These are phyloP conservation scores for Globisporangium barbulae DNA, from an alignment of 352 stramenopile genomes.

Conservation along the genomic window DNA sequence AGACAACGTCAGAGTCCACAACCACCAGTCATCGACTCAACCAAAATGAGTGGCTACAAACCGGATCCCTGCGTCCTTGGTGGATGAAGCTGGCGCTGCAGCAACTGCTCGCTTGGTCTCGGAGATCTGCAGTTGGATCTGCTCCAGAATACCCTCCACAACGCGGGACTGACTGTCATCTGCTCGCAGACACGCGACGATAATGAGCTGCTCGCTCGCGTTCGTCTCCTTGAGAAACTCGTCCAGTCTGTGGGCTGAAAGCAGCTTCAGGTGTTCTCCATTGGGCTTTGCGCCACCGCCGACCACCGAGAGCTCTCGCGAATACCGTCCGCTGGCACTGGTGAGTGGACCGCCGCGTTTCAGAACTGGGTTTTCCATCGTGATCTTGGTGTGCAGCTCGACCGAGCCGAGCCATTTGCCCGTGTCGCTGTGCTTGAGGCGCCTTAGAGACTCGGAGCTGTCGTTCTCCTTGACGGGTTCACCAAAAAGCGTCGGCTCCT, in stretches of 20 bases:
- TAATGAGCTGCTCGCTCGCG: conserved; percentile 45
- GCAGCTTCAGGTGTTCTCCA: conserved; percentile 29
- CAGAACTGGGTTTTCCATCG: conserved; percentile 57
- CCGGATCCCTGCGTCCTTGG: conserved; percentile 5
- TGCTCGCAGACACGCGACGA: conserved; percentile 61
- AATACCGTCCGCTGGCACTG: conserved; percentile 76
- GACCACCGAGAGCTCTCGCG: conserved; percentile 52
- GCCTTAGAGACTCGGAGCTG: conserved; percentile 28
- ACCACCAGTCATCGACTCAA: neutral
- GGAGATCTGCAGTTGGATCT: conserved; percentile 40
- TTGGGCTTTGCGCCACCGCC: conserved; percentile 27
- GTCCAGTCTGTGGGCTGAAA: conserved; percentile 48
- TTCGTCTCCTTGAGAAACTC: conserved; percentile 38
- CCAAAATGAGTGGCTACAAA: neutral
- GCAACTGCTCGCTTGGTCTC: neutral
- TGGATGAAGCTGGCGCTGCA: neutral
- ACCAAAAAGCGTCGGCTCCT: conserved; percentile 47
- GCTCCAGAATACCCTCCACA: conserved; percentile 51
- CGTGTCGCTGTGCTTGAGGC: conserved; percentile 46
- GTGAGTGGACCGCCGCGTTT: conserved; percentile 49
- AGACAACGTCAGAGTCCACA: neutral
- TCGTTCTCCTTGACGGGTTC: conserved; percentile 41
- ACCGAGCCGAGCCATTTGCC: conserved; percentile 68
- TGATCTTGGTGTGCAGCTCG: conserved; percentile 53
- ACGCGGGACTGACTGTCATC: conserved; percentile 61